A percentile compares a stretch with the other conserved stretches of the same genome.
Conservation (phyloP, 2,329 filamentous ascomycete genomes). For the Aspergillus quadricinctus region DNA sequence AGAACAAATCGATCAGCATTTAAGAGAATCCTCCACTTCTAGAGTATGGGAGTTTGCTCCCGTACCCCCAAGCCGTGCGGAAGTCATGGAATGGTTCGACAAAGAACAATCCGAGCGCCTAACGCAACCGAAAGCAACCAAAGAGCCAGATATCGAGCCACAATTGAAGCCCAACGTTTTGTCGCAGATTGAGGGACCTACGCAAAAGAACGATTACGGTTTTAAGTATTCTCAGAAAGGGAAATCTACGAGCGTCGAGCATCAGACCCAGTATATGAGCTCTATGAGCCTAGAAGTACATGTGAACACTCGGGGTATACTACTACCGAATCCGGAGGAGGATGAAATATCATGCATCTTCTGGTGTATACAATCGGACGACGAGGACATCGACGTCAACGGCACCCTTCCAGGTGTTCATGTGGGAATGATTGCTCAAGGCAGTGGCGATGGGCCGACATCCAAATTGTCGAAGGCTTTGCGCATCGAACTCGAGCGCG, state of each 20-base stretch:
- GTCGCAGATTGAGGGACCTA: constrained; percentile 86
- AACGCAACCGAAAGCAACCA: constrained; percentile 1
- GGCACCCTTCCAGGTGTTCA: constrained; percentile 49
- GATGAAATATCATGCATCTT: constrained; percentile 87
- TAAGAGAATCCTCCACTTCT: constrained; percentile 57
- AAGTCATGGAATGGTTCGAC: constrained; percentile 67
- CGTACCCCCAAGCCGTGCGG: constrained; percentile 64
- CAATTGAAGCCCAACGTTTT: constrained; percentile 39
- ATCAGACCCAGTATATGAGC: constrained; percentile 91
- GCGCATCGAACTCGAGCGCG: constrained; percentile 63
- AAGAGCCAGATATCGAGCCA: constrained; percentile 3
- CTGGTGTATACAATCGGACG: constrained; percentile 80
- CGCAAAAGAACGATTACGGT: constrained; percentile 73
- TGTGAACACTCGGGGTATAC: constrained; percentile 74
- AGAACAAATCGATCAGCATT: constrained; percentile 48
- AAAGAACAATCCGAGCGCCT: constrained; percentile 23
- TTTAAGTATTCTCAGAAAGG: constrained; percentile 81
- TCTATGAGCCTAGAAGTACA: constrained; percentile 93
- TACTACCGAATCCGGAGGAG: constrained; percentile 83
- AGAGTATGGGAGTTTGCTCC: constrained; percentile 72
- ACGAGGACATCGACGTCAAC: constrained; percentile 52
- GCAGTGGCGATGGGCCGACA: constrained; percentile 56
- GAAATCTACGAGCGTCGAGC: constrained; percentile 69
- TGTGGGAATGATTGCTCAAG: constrained; percentile 70
- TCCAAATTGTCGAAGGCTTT: constrained; percentile 60